Evolutionary conservation across 768 basidiomycete genomes (phyloP), one percentile per base, ranked within the genome.

Genomic region (Boletus pseudo-olivaceus): DNA sequence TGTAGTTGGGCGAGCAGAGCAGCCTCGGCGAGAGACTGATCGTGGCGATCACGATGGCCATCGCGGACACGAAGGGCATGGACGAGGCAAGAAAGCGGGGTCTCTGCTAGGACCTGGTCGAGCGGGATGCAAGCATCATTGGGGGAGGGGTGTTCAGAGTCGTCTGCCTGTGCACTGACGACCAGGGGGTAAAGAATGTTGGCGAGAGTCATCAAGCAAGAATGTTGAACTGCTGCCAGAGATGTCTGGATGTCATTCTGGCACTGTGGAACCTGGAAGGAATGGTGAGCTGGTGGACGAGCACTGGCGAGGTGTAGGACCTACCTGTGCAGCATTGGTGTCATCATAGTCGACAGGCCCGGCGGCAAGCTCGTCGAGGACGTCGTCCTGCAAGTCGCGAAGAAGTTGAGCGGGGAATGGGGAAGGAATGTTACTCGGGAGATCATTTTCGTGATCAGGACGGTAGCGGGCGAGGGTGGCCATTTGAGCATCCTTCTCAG

Each of bases 181-280:
- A 30, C 7, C 0, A 19, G 11, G 1, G 53, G 33, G 2, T 82
- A 82, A 20, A 90, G 79, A 20, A 91, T 75, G 67, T 82, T 84
- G 61, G 84, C 82, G 44, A 93, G 74, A 2, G 87, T 87, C 75
- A 83, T 84, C 26, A 92, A 63, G 66, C 87, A 90, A 17, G 87
- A 88, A 54, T 77, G 79, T 61, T 90, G 85, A 32, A 92, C 87
- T 51, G 80, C 78, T 14, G 78, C 74, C 58, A 93, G 84, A n/a
- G 88, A 90, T 9, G 86, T 82, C 60, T 85, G 73, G 34, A 90
- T 72, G 58, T 87, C 83, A 56, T 76, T 77, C 82, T 87, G 64
- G 37, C 59, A 34, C 47, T 52, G 52, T n/a, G 47, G 30, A 29
- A 52, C 53, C 53, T 61, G 46, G 5, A 19, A 27, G 27, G 41